Evolutionary conservation across 108 stramenopile species (phyloP).

Genomic region (Skeletonema marinoi): DNA sequence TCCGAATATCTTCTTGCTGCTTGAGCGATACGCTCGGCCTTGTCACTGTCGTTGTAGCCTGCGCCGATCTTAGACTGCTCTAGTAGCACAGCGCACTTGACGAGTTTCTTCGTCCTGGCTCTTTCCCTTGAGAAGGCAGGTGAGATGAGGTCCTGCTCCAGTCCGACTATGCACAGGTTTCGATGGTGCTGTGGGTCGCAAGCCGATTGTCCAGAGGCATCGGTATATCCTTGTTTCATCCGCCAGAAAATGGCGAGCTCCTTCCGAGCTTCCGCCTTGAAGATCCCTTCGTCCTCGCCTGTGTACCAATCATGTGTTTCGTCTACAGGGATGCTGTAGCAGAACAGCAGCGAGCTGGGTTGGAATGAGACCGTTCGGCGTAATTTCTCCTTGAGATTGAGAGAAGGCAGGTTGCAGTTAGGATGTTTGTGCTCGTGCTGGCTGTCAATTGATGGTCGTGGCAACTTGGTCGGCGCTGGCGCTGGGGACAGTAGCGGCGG

Average conservation of each 20-base stretch:
- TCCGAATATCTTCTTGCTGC: conserved; percentile 1
- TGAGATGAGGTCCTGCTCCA: conserved; percentile 3
- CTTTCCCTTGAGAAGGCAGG: not conserved
- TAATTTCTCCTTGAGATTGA: not conserved
- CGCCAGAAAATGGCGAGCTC: not conserved
- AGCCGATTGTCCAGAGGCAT: not conserved
- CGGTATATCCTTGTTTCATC: not conserved
- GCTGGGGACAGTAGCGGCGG: not conserved
- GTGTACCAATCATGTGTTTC: not conserved
- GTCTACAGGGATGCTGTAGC: not conserved
- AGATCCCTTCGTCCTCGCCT: not conserved
- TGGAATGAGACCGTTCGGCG: not conserved
- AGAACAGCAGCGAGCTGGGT: not conserved
- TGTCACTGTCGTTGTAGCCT: not conserved
- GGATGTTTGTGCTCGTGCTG: not conserved
- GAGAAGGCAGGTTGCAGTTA: not conserved
- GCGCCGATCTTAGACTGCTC: not conserved
- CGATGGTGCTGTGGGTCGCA: not conserved
- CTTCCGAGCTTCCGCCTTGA: not conserved
- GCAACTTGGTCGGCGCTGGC: not conserved
- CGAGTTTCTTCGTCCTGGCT: not conserved
- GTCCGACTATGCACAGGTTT: conserved; percentile 1
- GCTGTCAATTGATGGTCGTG: not conserved
- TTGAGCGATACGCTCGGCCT: not conserved
- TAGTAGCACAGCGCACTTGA: not conserved